phyloP scores from a whole-genome alignment of 2,329 filamentous ascomycete genomes.

The Hypoxylon sp. region DNA sequence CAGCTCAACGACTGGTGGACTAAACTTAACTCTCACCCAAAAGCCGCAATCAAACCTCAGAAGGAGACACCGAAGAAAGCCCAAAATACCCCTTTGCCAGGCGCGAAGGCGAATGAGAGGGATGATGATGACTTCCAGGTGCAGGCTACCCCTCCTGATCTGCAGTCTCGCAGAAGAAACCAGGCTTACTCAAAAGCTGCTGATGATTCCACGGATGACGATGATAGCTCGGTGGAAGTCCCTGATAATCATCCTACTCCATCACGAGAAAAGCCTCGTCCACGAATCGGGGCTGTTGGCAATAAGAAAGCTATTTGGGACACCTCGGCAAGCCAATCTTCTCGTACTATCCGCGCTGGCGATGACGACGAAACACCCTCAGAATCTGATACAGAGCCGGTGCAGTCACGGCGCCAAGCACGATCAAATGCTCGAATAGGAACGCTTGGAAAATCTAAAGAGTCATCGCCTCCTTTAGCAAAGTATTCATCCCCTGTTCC shows the following conservation, averaged over 20 bases:
- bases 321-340: constrained; percentile 45
- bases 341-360: constrained; percentile 43
- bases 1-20: constrained; percentile 67
- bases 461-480: constrained; percentile 48
- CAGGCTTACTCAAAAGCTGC: constrained; percentile 30
- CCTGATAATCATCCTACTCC: constrained; percentile 42
- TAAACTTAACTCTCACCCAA: constrained; percentile 55
- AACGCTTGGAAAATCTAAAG: constrained; percentile 48
- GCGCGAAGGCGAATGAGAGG: constrained; percentile 46
- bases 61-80: constrained; percentile 32
- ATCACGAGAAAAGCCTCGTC: constrained; percentile 34
- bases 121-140: constrained; percentile 68
- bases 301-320: constrained; percentile 21
- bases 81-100: constrained; percentile 32
- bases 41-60: constrained; percentile 44
- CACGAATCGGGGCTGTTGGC: constrained; percentile 46
- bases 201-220: constrained; percentile 42
- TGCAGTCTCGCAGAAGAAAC: constrained; percentile 51
- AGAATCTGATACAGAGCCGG: constrained; percentile 49
- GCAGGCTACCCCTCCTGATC: constrained; percentile 63
- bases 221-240: constrained; percentile 41
- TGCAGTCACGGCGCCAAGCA: constrained; percentile 37
- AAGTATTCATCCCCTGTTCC: constrained; percentile 47
- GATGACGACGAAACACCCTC: constrained; percentile 53
- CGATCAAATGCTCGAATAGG: constrained; percentile 38